Conservation (phyloP, 129 eudicot genomes). For the Logfia minima region DNA sequence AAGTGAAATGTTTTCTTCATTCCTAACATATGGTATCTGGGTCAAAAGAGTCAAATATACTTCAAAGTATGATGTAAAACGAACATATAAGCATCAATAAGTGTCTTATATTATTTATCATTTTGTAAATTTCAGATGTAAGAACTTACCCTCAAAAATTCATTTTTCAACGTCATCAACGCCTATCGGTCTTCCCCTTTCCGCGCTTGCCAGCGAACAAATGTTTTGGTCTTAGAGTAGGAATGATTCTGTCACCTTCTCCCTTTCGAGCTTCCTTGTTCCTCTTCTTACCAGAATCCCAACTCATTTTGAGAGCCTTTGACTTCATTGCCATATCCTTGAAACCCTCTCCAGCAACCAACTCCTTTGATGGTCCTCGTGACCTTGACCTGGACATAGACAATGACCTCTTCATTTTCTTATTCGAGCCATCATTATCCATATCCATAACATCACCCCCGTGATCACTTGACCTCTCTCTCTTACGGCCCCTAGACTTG, state of each 20-base stretch:
- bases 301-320: slow-evolving; percentile 62
- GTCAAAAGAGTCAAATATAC: not conserved
- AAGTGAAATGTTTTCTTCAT: not conserved
- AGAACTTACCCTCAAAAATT: slow-evolving; percentile 1
- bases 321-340: slow-evolving; percentile 67
- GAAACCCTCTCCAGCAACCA: slow-evolving; percentile 83
- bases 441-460: slow-evolving; percentile 61
- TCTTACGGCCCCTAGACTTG: slow-evolving; percentile 85
- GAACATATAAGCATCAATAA: not conserved
- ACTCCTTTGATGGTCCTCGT: slow-evolving; percentile 57
- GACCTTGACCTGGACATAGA: slow-evolving; percentile 54
- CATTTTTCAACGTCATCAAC: slow-evolving; percentile 29
- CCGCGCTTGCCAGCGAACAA: slow-evolving; percentile 76
- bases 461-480: slow-evolving; percentile 64
- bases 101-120: not conserved
- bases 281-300: slow-evolving; percentile 54
- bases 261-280: slow-evolving; percentile 77
- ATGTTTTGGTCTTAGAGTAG: slow-evolving; percentile 76
- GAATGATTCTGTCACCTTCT: slow-evolving; percentile 80
- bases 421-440: slow-evolving; percentile 52
- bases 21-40: not conserved
- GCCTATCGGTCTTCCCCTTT: slow-evolving; percentile 75
- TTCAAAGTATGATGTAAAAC: not conserved
- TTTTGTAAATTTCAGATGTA: not conserved
- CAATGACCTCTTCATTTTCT: slow-evolving; percentile 67